Base-by-base conservation (phyloP, 2,329 filamentous ascomycete species). In the Diaporthe citri region DNA sequence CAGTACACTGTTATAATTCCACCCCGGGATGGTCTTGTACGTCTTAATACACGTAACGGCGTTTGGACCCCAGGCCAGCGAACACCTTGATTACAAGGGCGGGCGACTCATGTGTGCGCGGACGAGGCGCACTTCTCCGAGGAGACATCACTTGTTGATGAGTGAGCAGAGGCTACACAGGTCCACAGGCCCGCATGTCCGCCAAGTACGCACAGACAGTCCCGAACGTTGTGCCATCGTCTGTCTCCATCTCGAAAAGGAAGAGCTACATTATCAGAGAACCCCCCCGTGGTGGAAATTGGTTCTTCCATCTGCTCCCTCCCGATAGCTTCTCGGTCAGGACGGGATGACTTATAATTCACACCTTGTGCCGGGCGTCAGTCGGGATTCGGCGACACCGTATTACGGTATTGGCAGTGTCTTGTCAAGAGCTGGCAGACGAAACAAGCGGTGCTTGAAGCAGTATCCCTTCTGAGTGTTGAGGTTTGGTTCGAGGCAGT, bases 21-120 rank as follows among this genome's bases (percentile, higher is more conserved):
- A 51, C 28, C 28, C 43, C 13, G 20, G 20, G 62, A 51, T 36
- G 28, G 22, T 9, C 43, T 66, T n/a, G 28, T 20, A 66, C 3
- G 22, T n/a, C 31, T n/a, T 34, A n/a, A 51, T 46, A 22, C 43
- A 8, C 43, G 28, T 39, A 66, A 31, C n/a, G 59, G 39, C 39
- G 56, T 60, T 60, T 60, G 56, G 20, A 7, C 56, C 34, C 56
- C 56, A 20, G 56, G 34, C 34, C 56, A 22, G 64, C 51, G 36
- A 71, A 55, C 34, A 55, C 20, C 39, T 71, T 56, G 22, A 28
- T 56, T n/a, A 28, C 51, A 28, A 25, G 22, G 39, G n/a, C 52
- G 67, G 52, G 25, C 67, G 51, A 71, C 67, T 71, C 51, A 64
- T 31, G 51, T 57, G 25, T 43, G 34, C 41, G 36, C 51, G 31